A percentile compares a stretch with the other conserved stretches of the same genome.
Evolutionary conservation across 768 basidiomycete genomes (phyloP).

Genomic region (Terana coerulea): DNA sequence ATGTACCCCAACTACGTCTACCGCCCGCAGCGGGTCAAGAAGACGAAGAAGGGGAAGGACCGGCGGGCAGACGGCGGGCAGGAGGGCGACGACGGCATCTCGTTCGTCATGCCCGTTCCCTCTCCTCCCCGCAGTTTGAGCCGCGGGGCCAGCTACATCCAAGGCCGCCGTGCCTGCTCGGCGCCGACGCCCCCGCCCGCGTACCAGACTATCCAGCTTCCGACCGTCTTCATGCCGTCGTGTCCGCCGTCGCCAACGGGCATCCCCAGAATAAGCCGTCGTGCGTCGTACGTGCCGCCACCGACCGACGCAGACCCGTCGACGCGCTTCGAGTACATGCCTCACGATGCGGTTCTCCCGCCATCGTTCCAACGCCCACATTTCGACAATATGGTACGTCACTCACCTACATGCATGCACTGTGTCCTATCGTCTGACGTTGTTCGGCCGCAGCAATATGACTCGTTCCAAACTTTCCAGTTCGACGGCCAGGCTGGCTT

Average conservation of each 20-base stretch:
- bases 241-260: constrained; percentile 60
- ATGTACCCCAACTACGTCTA: constrained; percentile 78
- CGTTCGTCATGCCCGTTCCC: constrained; percentile 35
- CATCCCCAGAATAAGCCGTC: constrained; percentile 55
- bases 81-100: constrained; percentile 49
- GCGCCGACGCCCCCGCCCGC: constrained; percentile 64
- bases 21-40: constrained; percentile 61
- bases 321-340: constrained; percentile 54
- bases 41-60: constrained; percentile 48
- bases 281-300: constrained; percentile 37
- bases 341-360: constrained; percentile 40
- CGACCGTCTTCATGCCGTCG: constrained; percentile 59
- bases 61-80: constrained; percentile 45
- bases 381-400: constrained; percentile 39
- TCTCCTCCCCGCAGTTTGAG: constrained; percentile 25
- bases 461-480: constrained; percentile 10
- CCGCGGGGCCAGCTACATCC: constrained; percentile 38
- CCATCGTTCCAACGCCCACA: constrained; percentile 31
- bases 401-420: constrained; percentile 32
- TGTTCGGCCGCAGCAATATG: neutral
- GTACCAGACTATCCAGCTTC: constrained; percentile 66
- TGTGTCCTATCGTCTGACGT: neutral
- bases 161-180: constrained; percentile 42
- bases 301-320: constrained; percentile 32
- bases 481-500: constrained; percentile 11